phyloP scores from a whole-genome alignment of 805 yeast species.

The Lachancea fermentati region DNA sequence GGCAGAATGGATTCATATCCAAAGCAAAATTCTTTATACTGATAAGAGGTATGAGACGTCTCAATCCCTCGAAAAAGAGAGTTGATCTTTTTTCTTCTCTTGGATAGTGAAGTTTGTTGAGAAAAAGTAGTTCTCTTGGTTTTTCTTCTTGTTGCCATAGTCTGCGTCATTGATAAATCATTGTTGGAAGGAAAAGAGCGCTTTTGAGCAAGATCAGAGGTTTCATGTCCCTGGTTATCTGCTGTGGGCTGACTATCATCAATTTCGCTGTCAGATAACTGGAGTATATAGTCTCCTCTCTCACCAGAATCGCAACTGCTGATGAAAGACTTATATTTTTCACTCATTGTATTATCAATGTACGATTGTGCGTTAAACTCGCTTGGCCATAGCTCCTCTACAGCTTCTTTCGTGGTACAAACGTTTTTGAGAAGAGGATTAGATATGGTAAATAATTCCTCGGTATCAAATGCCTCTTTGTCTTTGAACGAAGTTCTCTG shows the following conservation, averaged over 20 bases:
- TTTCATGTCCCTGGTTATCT: too few species aligned
- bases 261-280: too few species aligned
- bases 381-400: conserved; percentile 28
- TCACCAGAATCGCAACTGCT: not conserved
- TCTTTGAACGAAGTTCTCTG: conserved; percentile 5
- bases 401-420: conserved; percentile 29
- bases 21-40: conserved; percentile 1
- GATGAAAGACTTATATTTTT: too few species aligned
- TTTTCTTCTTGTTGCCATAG: not conserved
- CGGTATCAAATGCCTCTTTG: not conserved
- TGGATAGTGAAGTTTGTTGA: conserved; percentile 1
- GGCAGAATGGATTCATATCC: conserved; percentile 32
- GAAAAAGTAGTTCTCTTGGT: not conserved
- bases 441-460: too few species aligned
- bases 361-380: not conserved
- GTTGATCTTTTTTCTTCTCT: conserved; percentile 1
- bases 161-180: conserved; percentile 2
- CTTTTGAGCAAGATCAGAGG: not conserved
- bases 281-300: not conserved
- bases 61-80: not conserved
- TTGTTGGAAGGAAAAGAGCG: too few species aligned
- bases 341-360: too few species aligned
- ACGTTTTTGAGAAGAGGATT: too few species aligned
- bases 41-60: not conserved
- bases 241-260: too few species aligned